These are phyloP conservation scores for Gillenia trifoliata DNA, from an alignment of 306 rosid genomes.

Conservation along the genomic window DNA sequence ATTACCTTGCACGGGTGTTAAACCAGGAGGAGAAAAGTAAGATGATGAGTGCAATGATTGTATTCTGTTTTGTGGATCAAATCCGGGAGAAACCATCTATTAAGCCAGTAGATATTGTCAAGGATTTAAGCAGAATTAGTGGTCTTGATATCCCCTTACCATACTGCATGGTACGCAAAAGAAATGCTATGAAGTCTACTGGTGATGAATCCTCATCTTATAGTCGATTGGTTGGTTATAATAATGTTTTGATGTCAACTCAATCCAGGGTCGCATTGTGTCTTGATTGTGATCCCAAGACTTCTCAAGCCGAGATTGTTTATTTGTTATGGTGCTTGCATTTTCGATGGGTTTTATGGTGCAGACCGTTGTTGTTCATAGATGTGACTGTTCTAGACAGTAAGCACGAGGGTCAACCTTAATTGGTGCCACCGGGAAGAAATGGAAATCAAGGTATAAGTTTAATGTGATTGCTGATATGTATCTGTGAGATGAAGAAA, in stretches of 20 bases:
- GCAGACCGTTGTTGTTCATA: constrained; percentile 2
- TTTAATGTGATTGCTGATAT: not conserved
- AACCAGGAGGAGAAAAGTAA: not conserved
- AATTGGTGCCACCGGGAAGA: not conserved
- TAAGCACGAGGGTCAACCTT: not conserved
- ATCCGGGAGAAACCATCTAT: not conserved
- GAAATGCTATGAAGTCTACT: not conserved
- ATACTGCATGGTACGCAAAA: not conserved
- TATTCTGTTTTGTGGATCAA: not conserved
- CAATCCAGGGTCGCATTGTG: not conserved
- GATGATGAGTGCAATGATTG: not conserved
- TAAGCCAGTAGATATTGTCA: not conserved
- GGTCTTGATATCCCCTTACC: not conserved
- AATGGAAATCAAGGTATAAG: constrained; percentile 8
- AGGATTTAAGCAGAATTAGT: not conserved
- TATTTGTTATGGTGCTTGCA: constrained; percentile 8
- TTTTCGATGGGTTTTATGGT: constrained; percentile 1
- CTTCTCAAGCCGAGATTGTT: not conserved
- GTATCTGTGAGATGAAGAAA: not conserved
- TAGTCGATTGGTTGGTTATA: not conserved
- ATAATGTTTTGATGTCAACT: not conserved
- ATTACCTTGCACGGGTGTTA: not conserved
- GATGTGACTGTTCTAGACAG: not conserved
- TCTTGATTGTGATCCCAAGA: not conserved
- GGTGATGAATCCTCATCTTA: not conserved